Percentiles rank a stretch among this genome's conserved stretches.
Evolutionary conservation across 768 basidiomycete species (phyloP).

Genomic region (Agaricus blazei): DNA sequence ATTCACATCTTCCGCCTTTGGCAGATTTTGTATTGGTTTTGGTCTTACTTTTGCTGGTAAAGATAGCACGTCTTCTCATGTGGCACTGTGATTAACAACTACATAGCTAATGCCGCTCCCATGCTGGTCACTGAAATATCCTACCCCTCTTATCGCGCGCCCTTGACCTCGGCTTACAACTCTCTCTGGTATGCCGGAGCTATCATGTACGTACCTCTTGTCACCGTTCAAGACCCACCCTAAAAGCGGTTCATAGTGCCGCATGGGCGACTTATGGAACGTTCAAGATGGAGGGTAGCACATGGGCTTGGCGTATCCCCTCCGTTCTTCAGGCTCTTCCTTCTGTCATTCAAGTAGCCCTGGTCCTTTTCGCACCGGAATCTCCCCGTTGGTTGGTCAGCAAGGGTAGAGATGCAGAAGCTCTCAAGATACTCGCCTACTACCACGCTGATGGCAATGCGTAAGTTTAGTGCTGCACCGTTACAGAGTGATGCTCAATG

Average conservation of each 20-base stretch:
- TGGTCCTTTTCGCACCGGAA: conserved; percentile 74
- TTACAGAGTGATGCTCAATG: background rate
- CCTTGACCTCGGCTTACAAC: conserved; percentile 75
- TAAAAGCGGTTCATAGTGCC: conserved; percentile 33
- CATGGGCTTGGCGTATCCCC: conserved; percentile 83
- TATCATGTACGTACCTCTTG: conserved; percentile 48
- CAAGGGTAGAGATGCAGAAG: conserved; percentile 69
- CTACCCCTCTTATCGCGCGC: conserved; percentile 78
- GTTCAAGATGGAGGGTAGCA: conserved; percentile 54
- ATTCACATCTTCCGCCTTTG: background rate
- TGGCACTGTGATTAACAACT: conserved; percentile 3
- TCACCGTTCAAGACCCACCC: background rate
- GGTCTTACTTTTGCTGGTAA: conserved; percentile 66
- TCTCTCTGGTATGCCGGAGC: conserved; percentile 85
- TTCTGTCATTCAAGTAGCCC: conserved; percentile 56
- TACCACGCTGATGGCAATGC: conserved; percentile 78
- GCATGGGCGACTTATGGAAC: conserved; percentile 88
- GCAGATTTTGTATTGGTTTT: conserved; percentile 68
- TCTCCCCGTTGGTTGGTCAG: conserved; percentile 80
- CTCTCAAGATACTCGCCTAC: conserved; percentile 66
- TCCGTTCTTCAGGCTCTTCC: conserved; percentile 69
- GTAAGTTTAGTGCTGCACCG: conserved; percentile 23
- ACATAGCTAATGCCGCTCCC: conserved; percentile 64
- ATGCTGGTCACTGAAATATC: conserved; percentile 84
- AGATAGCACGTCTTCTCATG: background rate